Conservation (phyloP, 2,329 filamentous ascomycete species). For the Colletotrichum tropicicola region DNA sequence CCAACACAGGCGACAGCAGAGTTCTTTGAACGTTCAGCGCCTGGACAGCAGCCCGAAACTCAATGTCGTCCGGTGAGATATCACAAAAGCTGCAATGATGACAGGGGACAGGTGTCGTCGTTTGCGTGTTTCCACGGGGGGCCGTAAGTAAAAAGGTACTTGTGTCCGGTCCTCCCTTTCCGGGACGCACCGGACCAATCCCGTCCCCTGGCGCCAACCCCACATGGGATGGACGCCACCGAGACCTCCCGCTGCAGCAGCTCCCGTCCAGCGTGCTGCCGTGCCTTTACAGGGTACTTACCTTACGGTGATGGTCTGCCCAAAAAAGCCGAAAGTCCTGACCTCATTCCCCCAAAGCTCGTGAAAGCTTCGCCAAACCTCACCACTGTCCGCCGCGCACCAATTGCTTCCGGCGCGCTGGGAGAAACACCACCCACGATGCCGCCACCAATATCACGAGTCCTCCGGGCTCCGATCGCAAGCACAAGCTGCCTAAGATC, state of each 20-base stretch:
- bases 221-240: not conserved
- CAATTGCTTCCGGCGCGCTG: not conserved
- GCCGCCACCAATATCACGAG: constrained; percentile 12
- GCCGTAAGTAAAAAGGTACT: too few relatives aligned
- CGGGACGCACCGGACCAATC: not conserved
- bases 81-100: not conserved
- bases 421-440: not conserved
- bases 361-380: not conserved
- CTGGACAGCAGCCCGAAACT: not conserved
- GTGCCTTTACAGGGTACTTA: not conserved
- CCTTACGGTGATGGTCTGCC: not conserved
- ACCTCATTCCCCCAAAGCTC: constrained; percentile 16
- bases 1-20: not conserved
- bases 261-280: not conserved
- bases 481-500: not conserved
- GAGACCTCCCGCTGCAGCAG: not conserved
- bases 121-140: too few relatives aligned
- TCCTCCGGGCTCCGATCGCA: not conserved
- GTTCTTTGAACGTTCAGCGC: not conserved
- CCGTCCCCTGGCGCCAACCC: not conserved
- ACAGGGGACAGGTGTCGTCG: constrained; percentile 29
- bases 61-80: not conserved
- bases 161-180: constrained; percentile 15
- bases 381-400: not conserved
- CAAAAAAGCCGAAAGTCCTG: constrained; percentile 21